Conservation (phyloP, 305 asterid genomes). For the Salvia sclarea region DNA sequence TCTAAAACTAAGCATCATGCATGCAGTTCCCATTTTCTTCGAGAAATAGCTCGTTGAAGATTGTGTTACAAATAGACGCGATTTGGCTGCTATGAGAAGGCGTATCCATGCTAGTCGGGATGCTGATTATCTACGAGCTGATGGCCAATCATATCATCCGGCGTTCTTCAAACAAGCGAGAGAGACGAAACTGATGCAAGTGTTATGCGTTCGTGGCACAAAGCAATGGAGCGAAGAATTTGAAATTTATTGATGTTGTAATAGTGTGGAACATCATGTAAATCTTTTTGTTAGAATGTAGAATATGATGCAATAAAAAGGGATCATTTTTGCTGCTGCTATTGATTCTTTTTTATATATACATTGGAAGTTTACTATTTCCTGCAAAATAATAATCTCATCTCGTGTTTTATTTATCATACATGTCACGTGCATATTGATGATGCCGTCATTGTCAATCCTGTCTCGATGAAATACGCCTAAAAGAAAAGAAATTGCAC, state of each 20-base stretch:
- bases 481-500: not conserved
- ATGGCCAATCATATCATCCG: not conserved
- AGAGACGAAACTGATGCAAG: not conserved
- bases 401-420: not conserved
- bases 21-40: not conserved
- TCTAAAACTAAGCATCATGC: not conserved
- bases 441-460: not conserved
- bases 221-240: not conserved
- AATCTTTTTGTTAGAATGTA: not conserved
- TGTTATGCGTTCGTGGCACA: not conserved
- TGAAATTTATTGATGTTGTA: not conserved
- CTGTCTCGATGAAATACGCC: not conserved
- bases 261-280: not conserved
- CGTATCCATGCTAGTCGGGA: not conserved
- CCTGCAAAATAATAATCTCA: not conserved
- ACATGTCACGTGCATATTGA: not conserved
- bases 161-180: not conserved
- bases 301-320: conserved; percentile 26
- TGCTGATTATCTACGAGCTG: not conserved
- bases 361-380: not conserved
- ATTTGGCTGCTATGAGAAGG: not conserved
- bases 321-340: conserved; percentile 11
- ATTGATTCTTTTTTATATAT: not conserved
- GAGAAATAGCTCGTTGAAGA: not conserved
- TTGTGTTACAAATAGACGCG: not conserved